Conservation (phyloP, 495 filamentous ascomycete genomes). For the Penicillium diatomitis region DNA sequence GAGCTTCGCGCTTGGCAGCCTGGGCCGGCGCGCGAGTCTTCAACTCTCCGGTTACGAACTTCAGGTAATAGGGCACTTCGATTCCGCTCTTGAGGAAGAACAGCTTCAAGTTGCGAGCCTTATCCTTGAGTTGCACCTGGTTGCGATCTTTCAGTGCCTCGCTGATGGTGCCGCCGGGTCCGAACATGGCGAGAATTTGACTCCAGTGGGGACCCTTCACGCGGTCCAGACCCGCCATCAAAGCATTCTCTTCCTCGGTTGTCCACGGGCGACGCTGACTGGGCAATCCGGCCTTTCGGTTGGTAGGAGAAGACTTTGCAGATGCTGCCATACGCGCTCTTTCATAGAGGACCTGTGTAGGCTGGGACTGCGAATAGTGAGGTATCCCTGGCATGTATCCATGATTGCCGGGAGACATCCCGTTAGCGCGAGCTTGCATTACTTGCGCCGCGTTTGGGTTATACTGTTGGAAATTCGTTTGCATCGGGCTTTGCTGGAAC, state of each 20-base stretch:
- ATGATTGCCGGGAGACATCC: conserved; percentile 29
- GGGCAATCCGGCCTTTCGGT: conserved; percentile 64
- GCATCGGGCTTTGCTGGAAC: conserved; percentile 35
- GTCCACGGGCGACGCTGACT: conserved; percentile 87
- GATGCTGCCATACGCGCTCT: conserved; percentile 73
- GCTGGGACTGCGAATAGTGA: conserved; percentile 61
- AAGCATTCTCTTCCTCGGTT: conserved; percentile 79
- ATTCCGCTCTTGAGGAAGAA: conserved; percentile 92
- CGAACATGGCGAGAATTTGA: conserved; percentile 85
- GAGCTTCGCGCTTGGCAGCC: conserved; percentile 71
- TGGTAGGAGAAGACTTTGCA: conserved; percentile 65
- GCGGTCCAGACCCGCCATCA: conserved; percentile 85
- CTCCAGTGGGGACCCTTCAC: conserved; percentile 95
- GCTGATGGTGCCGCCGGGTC: conserved; percentile 70
- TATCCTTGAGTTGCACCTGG: conserved; percentile 93
- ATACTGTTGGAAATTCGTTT: conserved; percentile 39
- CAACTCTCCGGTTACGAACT: conserved; percentile 86
- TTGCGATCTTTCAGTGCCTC: conserved; percentile 86
- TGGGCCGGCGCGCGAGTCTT: conserved; percentile 84
- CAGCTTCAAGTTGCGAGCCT: conserved; percentile 87
- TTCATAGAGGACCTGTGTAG: conserved; percentile 73
- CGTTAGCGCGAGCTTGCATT: conserved; percentile 25
- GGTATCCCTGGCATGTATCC: conserved; percentile 44
- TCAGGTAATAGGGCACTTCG: conserved; percentile 85
- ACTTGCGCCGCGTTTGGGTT: conserved; percentile 29